Percentiles rank a stretch among this genome's conserved stretches.
Evolutionary conservation across 2,329 filamentous ascomycete genomes (phyloP).

Genomic region (Passalora sequoiae): DNA sequence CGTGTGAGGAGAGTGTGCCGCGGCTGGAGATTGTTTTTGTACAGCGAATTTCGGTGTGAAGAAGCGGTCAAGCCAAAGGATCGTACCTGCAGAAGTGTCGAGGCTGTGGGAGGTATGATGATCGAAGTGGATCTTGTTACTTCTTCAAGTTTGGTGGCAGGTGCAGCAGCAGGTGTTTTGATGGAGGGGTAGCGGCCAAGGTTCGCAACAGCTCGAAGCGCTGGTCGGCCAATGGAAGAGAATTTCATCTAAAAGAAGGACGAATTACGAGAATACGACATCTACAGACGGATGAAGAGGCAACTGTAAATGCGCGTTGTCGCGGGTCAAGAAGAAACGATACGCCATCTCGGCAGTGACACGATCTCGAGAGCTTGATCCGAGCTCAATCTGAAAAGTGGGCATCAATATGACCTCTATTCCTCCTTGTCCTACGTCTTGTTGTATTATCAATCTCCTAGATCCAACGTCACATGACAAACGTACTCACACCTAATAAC

Average conservation of each 20-base stretch:
- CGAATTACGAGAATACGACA: no score
- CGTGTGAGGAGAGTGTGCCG: constrained; percentile 5
- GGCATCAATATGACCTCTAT: no score
- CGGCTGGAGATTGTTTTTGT: constrained; percentile 3
- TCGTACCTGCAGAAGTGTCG: background rate
- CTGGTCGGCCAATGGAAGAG: background rate
- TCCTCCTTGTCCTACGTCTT: no score
- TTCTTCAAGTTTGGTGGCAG: no score
- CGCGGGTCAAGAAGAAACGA: background rate
- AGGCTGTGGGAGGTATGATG: background rate
- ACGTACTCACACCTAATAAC: no score
- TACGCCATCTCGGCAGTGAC: background rate
- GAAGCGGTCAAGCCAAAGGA: constrained; percentile 2
- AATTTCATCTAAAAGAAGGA: background rate
- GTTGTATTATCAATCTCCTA: no score
- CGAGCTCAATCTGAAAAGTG: background rate
- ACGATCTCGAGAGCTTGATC: background rate
- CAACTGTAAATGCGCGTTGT: background rate
- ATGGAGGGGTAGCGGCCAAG: constrained; percentile 5
- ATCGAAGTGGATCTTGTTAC: no score
- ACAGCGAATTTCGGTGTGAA: no score
- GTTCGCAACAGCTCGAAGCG: background rate
- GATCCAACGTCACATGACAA: no score
- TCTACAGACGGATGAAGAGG: no score
- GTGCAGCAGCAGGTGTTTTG: constrained; percentile 2